phyloP scores from a whole-genome alignment of 805 yeast species.

The Tetrapisispora fleetii region DNA sequence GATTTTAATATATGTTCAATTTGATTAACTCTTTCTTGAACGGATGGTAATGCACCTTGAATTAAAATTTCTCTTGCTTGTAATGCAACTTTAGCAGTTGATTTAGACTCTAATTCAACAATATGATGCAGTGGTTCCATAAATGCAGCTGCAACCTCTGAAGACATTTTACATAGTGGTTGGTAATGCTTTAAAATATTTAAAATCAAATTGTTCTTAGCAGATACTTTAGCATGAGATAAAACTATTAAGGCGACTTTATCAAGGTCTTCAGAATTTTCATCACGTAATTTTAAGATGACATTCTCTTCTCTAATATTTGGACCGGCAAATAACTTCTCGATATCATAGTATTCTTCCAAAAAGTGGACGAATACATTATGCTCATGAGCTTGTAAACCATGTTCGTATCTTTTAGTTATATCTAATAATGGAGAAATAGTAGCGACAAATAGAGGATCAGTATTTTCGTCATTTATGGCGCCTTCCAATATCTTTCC shows the following conservation, averaged over 20 bases:
- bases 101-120: constrained; percentile 82
- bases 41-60: constrained; percentile 93
- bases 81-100: constrained; percentile 86
- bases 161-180: constrained; percentile 62
- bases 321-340: constrained; percentile 65
- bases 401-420: constrained; percentile 60
- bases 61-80: constrained; percentile 94
- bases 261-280: constrained; percentile 62
- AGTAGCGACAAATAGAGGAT: constrained; percentile 44
- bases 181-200: constrained; percentile 80
- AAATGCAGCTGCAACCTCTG: constrained; percentile 57
- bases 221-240: constrained; percentile 88
- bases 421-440: constrained; percentile 67
- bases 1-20: constrained; percentile 90
- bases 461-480: constrained; percentile 38
- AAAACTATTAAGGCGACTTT: constrained; percentile 65
- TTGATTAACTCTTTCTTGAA: constrained; percentile 93
- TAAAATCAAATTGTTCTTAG: constrained; percentile 80
- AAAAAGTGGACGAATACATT: constrained; percentile 59
- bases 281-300: constrained; percentile 77
- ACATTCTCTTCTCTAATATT: constrained; percentile 82
- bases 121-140: constrained; percentile 64
- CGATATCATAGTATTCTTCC: constrained; percentile 66
- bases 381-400: constrained; percentile 78
- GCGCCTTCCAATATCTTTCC: constrained; percentile 60